Conservation (phyloP, 495 filamentous ascomycete genomes). For the Tuber borchii region DNA sequence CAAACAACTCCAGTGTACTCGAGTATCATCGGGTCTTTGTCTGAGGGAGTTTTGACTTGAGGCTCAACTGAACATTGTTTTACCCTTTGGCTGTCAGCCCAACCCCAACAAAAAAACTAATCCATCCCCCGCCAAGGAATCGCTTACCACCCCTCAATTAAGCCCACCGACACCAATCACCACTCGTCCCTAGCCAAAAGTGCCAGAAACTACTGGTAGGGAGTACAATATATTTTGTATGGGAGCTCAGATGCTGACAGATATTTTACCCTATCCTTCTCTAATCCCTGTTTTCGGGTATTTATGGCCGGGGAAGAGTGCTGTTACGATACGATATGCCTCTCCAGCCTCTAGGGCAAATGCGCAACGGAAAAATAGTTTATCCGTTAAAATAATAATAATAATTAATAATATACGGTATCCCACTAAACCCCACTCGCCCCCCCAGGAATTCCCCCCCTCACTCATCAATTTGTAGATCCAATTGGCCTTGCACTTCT, state of each 20-base stretch:
- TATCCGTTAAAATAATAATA: neutral
- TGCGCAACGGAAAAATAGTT: neutral
- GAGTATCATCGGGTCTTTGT: neutral
- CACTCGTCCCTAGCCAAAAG: too few relatives aligned
- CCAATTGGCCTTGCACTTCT: neutral
- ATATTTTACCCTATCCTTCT: too few relatives aligned
- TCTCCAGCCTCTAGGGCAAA: neutral
- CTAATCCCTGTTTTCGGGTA: too few relatives aligned
- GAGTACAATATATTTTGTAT: too few relatives aligned
- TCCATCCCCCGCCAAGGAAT: neutral
- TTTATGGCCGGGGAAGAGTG: too few relatives aligned
- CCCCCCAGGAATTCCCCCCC: neutral
- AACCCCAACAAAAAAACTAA: constrained; percentile 1
- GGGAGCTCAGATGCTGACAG: too few relatives aligned
- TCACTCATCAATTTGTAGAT: neutral
- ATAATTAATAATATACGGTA: too few relatives aligned
- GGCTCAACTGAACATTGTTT: neutral
- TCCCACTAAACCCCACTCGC: neutral
- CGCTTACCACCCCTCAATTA: neutral
- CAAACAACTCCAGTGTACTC: neutral
- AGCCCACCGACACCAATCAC: neutral
- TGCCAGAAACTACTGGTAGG: too few relatives aligned
- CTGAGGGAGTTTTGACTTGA: neutral
- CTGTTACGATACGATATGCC: too few relatives aligned
- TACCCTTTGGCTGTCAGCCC: neutral